Base-by-base conservation (phyloP, 768 basidiomycete species). In the Calocybe gangraenosa region DNA sequence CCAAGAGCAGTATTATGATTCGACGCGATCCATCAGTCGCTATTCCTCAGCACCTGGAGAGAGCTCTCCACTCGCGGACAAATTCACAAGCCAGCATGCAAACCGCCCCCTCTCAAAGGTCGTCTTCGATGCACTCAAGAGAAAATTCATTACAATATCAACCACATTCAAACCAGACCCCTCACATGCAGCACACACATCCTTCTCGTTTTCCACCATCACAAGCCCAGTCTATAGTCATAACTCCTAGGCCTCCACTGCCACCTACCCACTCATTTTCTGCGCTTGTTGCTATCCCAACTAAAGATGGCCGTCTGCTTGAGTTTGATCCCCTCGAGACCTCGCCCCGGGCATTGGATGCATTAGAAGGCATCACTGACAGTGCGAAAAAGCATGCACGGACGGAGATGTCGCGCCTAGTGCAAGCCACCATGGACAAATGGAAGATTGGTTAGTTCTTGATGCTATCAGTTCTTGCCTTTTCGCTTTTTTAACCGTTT, bases 301-400 rank as follows among this genome's bases (percentile, higher is more conserved):
- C 83, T 0, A 79, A 74, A 32, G 88, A 92, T 53, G 92, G 92
- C 0, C 81, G 85, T 53, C 62, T 86, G n/a, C 72, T 95, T 19
- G 82, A 84, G 59, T 92, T 95, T 56, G 86, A 95, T 53, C 91
- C 92, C 7, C 67, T 94, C 34, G 72, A 74, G 47, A 82, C 86
- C 11, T 81, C 84, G 2, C 82, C 89, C 1, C 72, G 75, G 2
- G 73, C 86, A 38, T 65, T 94, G 22, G 86, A 91, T 55, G 80
- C 77, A 23, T 70, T 90, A 7, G 82, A 87, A 42, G 87, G 87
- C 3, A 86, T 92, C 48, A 79, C 85, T 0, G 79, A 84, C 45
- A 85, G 83, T 54, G 87, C 88, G 34, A 91, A 90, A 74, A 87
- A 87, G 58, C 81, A 87, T 52, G 89, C 87, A 17, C 79, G 78